A percentile compares a stretch with the other conserved stretches of the same genome.
These are phyloP conservation scores for Digitaria exilis DNA, from an alignment of 202 grass and related monocot genomes.

Conservation along the genomic window DNA sequence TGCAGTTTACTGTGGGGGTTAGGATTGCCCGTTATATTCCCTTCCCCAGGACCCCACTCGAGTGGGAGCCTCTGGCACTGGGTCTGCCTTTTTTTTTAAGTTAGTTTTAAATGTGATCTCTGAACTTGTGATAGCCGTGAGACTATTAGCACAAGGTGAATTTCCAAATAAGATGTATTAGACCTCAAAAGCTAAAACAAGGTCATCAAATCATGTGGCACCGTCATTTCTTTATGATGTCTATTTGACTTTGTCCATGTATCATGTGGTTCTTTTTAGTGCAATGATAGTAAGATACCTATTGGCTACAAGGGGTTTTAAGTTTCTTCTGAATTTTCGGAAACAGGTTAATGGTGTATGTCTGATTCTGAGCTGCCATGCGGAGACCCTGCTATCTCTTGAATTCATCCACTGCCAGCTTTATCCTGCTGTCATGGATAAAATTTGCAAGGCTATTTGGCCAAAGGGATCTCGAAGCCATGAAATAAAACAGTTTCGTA, in stretches of 20 bases:
- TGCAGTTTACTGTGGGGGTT: too few species aligned
- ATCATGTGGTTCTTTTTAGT: slow-evolving; percentile 24
- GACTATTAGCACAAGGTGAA: background rate
- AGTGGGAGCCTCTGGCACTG: too few species aligned
- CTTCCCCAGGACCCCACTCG: too few species aligned
- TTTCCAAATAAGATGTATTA: background rate
- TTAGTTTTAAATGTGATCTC: background rate
- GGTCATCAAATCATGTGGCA: slow-evolving; percentile 16
- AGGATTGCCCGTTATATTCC: too few species aligned
- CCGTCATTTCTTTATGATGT: slow-evolving; percentile 7
- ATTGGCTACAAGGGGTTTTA: background rate
- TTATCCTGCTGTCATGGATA: slow-evolving; percentile 61
- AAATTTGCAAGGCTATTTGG: slow-evolving; percentile 60
- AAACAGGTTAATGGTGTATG: slow-evolving; percentile 68
- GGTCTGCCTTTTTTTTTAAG: too few species aligned
- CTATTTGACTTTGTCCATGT: background rate
- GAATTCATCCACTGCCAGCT: slow-evolving; percentile 79
- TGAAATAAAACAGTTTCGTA: slow-evolving; percentile 52
- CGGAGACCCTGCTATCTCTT: slow-evolving; percentile 61
- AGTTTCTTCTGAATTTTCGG: slow-evolving; percentile 42
- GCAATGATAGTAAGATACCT: slow-evolving; percentile 15
- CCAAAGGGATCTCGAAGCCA: slow-evolving; percentile 55
- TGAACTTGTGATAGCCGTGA: background rate
- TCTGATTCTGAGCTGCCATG: slow-evolving; percentile 71
- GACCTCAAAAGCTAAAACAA: background rate